phyloP scores from a whole-genome alignment of 73 alveolate genomes.

The Symbiodinium natans region DNA sequence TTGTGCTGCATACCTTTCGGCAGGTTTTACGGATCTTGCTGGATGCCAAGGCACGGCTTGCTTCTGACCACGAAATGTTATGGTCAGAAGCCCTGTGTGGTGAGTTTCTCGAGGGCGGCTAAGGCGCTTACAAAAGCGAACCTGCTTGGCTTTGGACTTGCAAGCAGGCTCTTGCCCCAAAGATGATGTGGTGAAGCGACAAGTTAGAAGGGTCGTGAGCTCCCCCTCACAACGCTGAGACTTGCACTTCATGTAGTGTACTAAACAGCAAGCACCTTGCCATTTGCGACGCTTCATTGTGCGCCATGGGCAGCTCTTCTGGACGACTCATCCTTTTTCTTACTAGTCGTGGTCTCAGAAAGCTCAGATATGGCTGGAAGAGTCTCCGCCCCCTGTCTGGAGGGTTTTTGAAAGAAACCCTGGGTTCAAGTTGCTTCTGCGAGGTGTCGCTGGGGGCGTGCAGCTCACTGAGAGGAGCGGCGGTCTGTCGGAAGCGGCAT shows the following conservation, averaged over 20 bases:
- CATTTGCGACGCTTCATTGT: not conserved
- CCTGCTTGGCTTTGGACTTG: too few species aligned
- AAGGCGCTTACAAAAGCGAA: too few species aligned
- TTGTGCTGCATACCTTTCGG: too few species aligned
- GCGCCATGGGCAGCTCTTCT: not conserved
- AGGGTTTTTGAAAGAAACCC: not conserved
- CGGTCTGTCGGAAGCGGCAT: too few species aligned
- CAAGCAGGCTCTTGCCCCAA: too few species aligned
- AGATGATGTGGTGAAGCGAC: too few species aligned
- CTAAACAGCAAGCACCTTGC: not conserved
- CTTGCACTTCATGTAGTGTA: too few species aligned
- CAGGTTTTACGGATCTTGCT: constrained; percentile 33
- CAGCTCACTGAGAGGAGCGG: not conserved
- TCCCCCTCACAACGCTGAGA: too few species aligned
- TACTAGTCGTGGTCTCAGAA: not conserved
- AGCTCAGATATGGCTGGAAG: too few species aligned
- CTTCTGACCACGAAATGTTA: not conserved
- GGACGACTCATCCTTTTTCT: not conserved
- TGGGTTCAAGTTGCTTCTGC: not conserved
- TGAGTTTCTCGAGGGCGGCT: too few species aligned
- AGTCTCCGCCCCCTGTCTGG: not conserved
- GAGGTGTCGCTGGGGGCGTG: not conserved
- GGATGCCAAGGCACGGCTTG: constrained; percentile 27
- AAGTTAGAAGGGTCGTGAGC: too few species aligned
- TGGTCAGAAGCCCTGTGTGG: not conserved